A percentile compares a stretch with the other conserved stretches of the same genome.
phyloP scores from a whole-genome alignment of 768 basidiomycete genomes.

The Gloeopeniophorella convolvens region DNA sequence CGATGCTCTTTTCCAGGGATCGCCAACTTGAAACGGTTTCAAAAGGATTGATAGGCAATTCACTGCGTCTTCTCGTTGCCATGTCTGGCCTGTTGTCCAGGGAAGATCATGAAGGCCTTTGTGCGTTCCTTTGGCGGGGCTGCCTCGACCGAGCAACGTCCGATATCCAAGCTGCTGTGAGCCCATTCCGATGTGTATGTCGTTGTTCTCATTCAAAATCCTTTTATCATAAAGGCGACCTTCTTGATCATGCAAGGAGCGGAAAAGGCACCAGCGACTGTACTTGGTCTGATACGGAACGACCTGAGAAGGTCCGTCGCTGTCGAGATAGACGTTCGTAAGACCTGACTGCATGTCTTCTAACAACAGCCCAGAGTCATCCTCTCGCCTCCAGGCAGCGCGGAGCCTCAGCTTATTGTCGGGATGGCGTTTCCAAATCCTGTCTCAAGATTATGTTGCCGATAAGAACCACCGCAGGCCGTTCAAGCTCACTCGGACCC shows the following conservation, averaged over 20 bases:
- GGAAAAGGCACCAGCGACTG: neutral
- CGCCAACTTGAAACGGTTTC: conserved; percentile 12
- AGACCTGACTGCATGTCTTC: neutral
- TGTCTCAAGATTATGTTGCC: conserved; percentile 51
- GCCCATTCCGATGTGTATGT: conserved; percentile 21
- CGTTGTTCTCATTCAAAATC: neutral
- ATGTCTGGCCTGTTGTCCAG: conserved; percentile 47
- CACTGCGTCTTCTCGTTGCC: conserved; percentile 55
- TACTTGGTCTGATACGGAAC: neutral
- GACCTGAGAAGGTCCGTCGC: conserved; percentile 15
- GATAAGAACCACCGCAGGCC: conserved; percentile 57
- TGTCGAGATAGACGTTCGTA: neutral
- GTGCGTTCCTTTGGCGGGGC: conserved; percentile 51
- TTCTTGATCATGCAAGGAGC: conserved; percentile 30
- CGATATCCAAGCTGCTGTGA: conserved; percentile 43
- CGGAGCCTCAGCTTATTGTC: conserved; percentile 49
- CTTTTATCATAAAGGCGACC: neutral
- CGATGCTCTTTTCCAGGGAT: conserved; percentile 12
- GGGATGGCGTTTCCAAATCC: conserved; percentile 65
- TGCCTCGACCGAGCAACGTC: conserved; percentile 36
- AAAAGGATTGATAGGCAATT: conserved; percentile 24
- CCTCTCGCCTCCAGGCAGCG: conserved; percentile 45
- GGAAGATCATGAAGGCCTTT: conserved; percentile 46
- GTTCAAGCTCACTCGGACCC: conserved; percentile 64
- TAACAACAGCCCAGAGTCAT: conserved; percentile 38